Base-by-base conservation (phyloP, 148 eudicot genomes). In the Polygonum aviculare region DNA sequence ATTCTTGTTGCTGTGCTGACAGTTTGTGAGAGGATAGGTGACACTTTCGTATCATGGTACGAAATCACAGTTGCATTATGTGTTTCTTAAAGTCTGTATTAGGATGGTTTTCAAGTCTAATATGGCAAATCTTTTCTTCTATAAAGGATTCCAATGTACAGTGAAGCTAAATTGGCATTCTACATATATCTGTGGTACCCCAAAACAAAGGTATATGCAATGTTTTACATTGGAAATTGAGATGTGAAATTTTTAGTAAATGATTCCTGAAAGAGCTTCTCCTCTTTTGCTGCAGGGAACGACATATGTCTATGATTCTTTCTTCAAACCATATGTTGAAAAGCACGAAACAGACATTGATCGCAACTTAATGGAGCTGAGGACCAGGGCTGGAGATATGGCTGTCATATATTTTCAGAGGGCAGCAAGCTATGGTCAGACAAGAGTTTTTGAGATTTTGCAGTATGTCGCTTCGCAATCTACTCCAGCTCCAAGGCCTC, bases 81-180 rank as follows among this genome's bases (percentile, higher is more conserved):
- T 3, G 21, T 36, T 67, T 67, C 44, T 36, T 44, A 35, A 7
- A 44, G 7, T 44, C 47, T 44, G 47, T 44, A 67, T 16, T 5
- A 63, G 39, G n/a, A 35, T 50, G 40, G 36, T 39, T 12, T 45
- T 47, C 12, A 18, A 36, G 45, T 12, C 35, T 22, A 22, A 19
- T 76, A 36, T 47, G 21, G 35, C 12, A 48, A 12, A 14, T 48
- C 36, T 35, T 31, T 0, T 50, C 51, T 75, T 71, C 21, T 50
- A 39, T 84, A 73, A 79, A 95, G 99, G 99, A 79, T 95, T 76
- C 99, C 99, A 12, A 89, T 95, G 97, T 95, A 95, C 79, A 82
- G 93, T 78, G 99, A 95, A 90, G 97, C 97, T 60, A 95, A 95
- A 82, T 77, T 95, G 90, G 94, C 93, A 26, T 92, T 92, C 87